Percentiles rank a stretch among this genome's conserved stretches.
Conservation (phyloP, 2,329 filamentous ascomycete genomes). For the Claviceps arundinis region DNA sequence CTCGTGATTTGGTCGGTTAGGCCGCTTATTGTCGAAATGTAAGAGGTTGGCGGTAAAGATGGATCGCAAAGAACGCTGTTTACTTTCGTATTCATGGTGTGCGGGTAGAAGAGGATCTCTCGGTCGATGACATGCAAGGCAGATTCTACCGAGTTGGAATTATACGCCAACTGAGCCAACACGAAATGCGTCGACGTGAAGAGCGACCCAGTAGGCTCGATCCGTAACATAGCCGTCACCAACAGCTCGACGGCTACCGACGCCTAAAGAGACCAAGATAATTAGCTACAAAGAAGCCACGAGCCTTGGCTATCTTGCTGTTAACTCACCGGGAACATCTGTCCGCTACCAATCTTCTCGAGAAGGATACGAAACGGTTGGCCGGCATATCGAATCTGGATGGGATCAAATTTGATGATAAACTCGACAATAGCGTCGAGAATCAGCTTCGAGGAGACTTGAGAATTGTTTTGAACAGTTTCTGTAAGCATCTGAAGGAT, state of each 20-base stretch:
- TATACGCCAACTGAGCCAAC: constrained; percentile 45
- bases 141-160: constrained; percentile 36
- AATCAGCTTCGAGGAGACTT: constrained; percentile 19
- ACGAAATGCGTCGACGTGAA: constrained; percentile 51
- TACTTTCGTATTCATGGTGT: constrained; percentile 22
- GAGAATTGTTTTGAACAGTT: constrained; percentile 12
- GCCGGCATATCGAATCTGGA: constrained; percentile 40
- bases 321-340: constrained; percentile 28
- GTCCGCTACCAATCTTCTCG: constrained; percentile 23
- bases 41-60: constrained; percentile 34
- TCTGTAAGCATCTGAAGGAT: constrained; percentile 29
- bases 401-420: constrained; percentile 33
- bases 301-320: background rate
- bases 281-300: background rate
- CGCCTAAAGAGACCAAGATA: constrained; percentile 21
- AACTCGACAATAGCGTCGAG: constrained; percentile 31
- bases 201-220: constrained; percentile 53
- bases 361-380: constrained; percentile 30
- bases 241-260: constrained; percentile 31
- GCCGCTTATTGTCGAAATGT: constrained; percentile 44
- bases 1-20: constrained; percentile 42
- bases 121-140: constrained; percentile 50
- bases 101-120: constrained; percentile 52
- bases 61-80: constrained; percentile 31
- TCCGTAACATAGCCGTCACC: constrained; percentile 42